Conservation (phyloP, 495 filamentous ascomycete species). For the Penicillium turbatum region DNA sequence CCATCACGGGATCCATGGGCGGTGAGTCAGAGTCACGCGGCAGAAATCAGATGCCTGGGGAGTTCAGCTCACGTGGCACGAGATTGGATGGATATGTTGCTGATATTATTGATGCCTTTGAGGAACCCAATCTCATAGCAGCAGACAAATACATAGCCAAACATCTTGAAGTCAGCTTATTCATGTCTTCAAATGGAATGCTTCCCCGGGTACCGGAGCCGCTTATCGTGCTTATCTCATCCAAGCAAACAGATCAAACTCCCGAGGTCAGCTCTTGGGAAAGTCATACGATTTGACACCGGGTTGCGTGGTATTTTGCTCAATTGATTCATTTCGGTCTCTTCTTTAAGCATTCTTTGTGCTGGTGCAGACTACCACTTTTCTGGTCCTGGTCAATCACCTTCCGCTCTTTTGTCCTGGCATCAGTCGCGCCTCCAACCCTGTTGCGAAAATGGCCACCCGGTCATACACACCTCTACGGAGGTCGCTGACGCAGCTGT, state of each 20-base stretch:
- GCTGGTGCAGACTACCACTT: not conserved
- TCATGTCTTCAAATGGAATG: too few relatives aligned
- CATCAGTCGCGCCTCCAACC: conserved; percentile 14
- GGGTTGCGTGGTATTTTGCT: conserved; percentile 3
- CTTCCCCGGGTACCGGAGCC: not conserved
- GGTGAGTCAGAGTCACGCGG: conserved; percentile 30
- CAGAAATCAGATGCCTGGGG: conserved; percentile 2
- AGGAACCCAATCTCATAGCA: too few relatives aligned
- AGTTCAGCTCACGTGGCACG: conserved; percentile 13
- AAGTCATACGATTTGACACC: conserved; percentile 14
- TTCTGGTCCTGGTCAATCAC: not conserved
- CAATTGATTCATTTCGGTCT: not conserved
- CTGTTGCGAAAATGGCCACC: conserved; percentile 33
- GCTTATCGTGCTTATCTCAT: conserved; percentile 28
- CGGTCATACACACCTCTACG: conserved; percentile 39
- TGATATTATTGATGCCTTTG: too few relatives aligned
- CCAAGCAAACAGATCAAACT: conserved; percentile 32
- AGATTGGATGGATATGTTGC: too few relatives aligned
- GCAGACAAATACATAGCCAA: too few relatives aligned
- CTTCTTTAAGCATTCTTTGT: not conserved
- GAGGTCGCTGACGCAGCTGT: conserved; percentile 32
- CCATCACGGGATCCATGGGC: conserved; percentile 34
- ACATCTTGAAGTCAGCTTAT: too few relatives aligned
- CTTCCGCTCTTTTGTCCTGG: not conserved
- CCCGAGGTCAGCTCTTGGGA: not conserved